These are phyloP conservation scores for Russula lepida DNA, from an alignment of 768 basidiomycete genomes.

Conservation along the genomic window DNA sequence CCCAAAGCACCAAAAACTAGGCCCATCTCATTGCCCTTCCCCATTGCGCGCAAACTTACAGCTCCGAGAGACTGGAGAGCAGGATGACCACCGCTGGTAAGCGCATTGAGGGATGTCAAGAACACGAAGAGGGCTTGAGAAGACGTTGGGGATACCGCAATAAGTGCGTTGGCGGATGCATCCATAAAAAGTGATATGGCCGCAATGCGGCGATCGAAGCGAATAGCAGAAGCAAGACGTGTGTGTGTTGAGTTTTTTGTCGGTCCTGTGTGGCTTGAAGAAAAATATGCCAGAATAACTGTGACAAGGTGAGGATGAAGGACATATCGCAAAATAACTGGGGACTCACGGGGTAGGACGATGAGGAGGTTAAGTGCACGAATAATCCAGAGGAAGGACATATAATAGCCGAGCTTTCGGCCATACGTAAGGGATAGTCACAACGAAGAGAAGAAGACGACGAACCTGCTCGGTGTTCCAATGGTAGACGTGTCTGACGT, in stretches of 20 bases:
- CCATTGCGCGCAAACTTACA: conserved; percentile 21
- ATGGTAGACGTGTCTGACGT: conserved; percentile 20
- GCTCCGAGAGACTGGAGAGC: conserved; percentile 22
- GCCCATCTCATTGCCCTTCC: conserved; percentile 20
- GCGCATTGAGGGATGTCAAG: conserved; percentile 19
- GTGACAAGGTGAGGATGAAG: not conserved
- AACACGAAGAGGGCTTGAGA: conserved; percentile 22
- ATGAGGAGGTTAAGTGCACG: conserved; percentile 20
- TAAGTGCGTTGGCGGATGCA: conserved; percentile 20
- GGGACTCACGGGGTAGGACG: conserved; percentile 17
- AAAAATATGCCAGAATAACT: conserved; percentile 21
- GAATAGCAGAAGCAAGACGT: conserved; percentile 15
- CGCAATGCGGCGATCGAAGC: conserved; percentile 18
- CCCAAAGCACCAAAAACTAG: conserved; percentile 22
- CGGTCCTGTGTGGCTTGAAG: not conserved
- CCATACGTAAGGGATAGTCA: not conserved
- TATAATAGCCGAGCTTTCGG: conserved; percentile 20
- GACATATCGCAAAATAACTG: not conserved
- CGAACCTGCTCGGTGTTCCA: conserved; percentile 20
- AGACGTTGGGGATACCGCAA: conserved; percentile 18
- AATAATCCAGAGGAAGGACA: conserved; percentile 20
- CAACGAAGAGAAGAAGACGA: not conserved
- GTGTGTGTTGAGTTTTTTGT: not conserved
- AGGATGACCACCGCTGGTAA: conserved; percentile 20
- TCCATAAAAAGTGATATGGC: conserved; percentile 21